These are phyloP conservation scores for Silene noctiflora DNA, from an alignment of 179 eudicot species.

Conservation along the genomic window DNA sequence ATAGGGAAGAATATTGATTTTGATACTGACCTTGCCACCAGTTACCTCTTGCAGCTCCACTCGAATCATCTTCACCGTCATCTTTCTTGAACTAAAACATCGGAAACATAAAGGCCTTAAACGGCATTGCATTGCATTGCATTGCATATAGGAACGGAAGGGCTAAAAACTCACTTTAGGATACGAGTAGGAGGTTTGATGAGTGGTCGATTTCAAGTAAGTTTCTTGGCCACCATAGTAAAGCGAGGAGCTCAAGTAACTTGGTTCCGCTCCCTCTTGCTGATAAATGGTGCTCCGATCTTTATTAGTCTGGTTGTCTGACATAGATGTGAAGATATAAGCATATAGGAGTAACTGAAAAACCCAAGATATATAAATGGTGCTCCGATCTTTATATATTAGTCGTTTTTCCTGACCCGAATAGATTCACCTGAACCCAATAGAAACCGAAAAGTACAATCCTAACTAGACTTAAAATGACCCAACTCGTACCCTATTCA, in stretches of 20 bases:
- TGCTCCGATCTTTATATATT: too few species aligned
- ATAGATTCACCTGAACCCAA: too few species aligned
- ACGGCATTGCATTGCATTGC: neutral
- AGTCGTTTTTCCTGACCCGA: too few species aligned
- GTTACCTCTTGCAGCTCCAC: conserved; percentile 45
- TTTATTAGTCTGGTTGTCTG: conserved; percentile 20
- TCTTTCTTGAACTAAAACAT: conserved; percentile 39
- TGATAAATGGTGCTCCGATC: conserved; percentile 37
- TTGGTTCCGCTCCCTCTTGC: conserved; percentile 43
- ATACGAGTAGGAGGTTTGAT: conserved; percentile 27
- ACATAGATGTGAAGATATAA: neutral
- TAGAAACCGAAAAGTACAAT: too few species aligned
- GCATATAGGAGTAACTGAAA: too few species aligned
- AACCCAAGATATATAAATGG: too few species aligned
- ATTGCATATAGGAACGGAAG: neutral
- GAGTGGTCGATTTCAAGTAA: conserved; percentile 33
- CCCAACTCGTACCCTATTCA: neutral
- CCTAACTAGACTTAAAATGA: neutral
- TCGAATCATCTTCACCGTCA: conserved; percentile 38
- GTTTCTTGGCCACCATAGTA: conserved; percentile 68
- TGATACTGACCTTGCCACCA: conserved; percentile 49
- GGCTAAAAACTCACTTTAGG: conserved; percentile 35
- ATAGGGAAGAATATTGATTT: neutral
- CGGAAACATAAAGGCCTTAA: conserved; percentile 7
- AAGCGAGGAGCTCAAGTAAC: conserved; percentile 58